A percentile compares a stretch with the other conserved stretches of the same genome.
Evolutionary conservation across 1,139 yeast species (phyloP).

Genomic region (Scheffersomyces cryptocercus): DNA sequence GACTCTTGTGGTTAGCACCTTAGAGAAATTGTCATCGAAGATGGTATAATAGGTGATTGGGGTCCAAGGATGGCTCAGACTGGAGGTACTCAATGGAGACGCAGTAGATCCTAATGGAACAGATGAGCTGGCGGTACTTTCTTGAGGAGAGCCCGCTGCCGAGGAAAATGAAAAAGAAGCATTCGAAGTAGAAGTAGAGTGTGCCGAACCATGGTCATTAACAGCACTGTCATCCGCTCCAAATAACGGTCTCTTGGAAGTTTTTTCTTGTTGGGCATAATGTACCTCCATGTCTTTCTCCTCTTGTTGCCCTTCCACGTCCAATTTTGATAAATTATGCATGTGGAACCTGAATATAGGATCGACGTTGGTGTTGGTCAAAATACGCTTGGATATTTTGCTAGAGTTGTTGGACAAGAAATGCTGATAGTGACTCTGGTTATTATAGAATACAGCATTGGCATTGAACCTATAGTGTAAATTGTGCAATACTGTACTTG

Average conservation of each 20-base stretch:
- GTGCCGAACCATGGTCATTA: neutral
- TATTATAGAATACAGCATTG: slow-evolving; percentile 9
- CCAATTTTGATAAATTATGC: slow-evolving; percentile 4
- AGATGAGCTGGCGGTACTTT: neutral
- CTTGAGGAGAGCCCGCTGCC: neutral
- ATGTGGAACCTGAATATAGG: slow-evolving; percentile 13
- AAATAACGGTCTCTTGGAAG: too few relatives aligned
- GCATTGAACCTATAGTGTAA: slow-evolving; percentile 7
- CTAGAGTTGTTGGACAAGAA: slow-evolving; percentile 6
- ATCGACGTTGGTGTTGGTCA: slow-evolving; percentile 9
- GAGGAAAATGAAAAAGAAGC: neutral
- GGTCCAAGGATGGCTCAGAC: neutral
- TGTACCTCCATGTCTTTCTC: neutral
- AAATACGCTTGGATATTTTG: neutral
- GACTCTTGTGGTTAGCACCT: slow-evolving; percentile 1
- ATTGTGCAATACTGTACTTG: slow-evolving; percentile 10
- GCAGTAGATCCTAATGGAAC: neutral
- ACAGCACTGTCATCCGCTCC: neutral
- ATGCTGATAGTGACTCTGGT: slow-evolving; percentile 11
- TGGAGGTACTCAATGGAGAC: neutral
- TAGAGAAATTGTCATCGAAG: slow-evolving; percentile 3
- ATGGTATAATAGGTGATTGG: slow-evolving; percentile 5
- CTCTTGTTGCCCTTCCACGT: neutral
- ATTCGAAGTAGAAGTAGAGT: neutral
- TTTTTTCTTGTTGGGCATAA: neutral